Evolutionary conservation across 441 rosid genomes (phyloP), one percentile per base, ranked within the genome.

Genomic region (Pelargonium fulgidum): DNA sequence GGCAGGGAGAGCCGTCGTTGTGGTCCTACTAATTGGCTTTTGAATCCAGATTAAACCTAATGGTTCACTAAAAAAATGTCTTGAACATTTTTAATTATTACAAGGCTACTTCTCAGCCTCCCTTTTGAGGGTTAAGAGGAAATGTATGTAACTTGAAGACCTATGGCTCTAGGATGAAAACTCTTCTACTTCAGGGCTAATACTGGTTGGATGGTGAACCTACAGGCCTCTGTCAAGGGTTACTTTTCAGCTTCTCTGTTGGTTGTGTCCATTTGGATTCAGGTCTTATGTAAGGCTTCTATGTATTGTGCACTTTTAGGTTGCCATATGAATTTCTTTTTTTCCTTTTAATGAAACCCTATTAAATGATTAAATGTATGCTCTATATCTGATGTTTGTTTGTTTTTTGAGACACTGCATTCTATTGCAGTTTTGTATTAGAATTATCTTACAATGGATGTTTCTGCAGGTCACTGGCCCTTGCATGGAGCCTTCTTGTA

Each of bases 61-160:
- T 33, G 39, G 39, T 33, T 33, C 39, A 33, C 7, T 0, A 33
- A 33, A 33, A 47, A 47, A 10, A 47, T 47, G 52, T 47, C 52
- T 2, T 47, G 1, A 33, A 33, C 39, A 33, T 33, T 33, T 33
- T 26, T 33, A 33, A 33, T 3, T 33, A 33, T 33, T 33, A 33
- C 39, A 0, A 3, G 39, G 39, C 1, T 33, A 33, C 39, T 47
- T 47, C n/a, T 47, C 58, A 5, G 58, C 58, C 19, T 50, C 58
- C 19, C 9, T 54, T 52, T 52, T 54, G 61, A 54, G 61, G 61
- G 20, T 54, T 54, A 54, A 54, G 61, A 20, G 17, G 20, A 52
- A 54, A 16, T 54, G 24, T 17, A n/a, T 12, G n/a, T 47, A n/a
- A 47, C 52, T 9, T 47, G 16, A 14, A 47, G n/a, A 47, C 52